Conservation (phyloP, 441 rosid species). For the Adansonia rubrostipa region DNA sequence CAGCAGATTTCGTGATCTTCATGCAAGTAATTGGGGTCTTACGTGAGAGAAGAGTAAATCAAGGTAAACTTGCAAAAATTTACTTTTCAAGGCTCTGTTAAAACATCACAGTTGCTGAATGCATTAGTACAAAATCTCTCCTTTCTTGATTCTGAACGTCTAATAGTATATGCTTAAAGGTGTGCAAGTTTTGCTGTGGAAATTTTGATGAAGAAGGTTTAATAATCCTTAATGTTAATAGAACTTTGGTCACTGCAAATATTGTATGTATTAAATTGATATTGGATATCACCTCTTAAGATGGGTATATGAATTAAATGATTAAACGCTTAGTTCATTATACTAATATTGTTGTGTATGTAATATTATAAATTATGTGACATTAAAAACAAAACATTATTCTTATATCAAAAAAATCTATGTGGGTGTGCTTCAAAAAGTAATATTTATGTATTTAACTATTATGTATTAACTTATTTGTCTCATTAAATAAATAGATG, state of each 20-base stretch:
- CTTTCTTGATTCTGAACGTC: not conserved
- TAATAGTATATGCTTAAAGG: not conserved
- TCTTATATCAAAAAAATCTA: too few species aligned
- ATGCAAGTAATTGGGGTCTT: constrained; percentile 7
- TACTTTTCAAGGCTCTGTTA: not conserved
- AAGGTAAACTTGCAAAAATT: constrained; percentile 22
- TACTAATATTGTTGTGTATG: too few species aligned
- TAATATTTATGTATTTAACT: too few species aligned
- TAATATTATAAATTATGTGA: too few species aligned
- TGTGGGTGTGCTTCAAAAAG: too few species aligned
- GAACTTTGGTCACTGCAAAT: not conserved
- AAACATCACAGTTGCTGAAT: not conserved
- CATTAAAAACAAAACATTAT: too few species aligned
- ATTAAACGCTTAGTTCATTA: too few species aligned
- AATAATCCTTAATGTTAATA: not conserved
- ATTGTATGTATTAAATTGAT: not conserved
- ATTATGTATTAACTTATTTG: too few species aligned
- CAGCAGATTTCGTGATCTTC: constrained; percentile 2
- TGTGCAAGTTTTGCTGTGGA: not conserved
- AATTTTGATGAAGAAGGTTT: too few species aligned
- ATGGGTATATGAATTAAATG: too few species aligned
- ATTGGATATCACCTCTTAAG: too few species aligned
- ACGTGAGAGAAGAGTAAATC: not conserved
- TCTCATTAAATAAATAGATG: too few species aligned
- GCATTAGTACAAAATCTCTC: not conserved